Evolutionary conservation across 306 rosid species (phyloP), one percentile per base, ranked within the genome.

Genomic region (Corylus heterophylla): DNA sequence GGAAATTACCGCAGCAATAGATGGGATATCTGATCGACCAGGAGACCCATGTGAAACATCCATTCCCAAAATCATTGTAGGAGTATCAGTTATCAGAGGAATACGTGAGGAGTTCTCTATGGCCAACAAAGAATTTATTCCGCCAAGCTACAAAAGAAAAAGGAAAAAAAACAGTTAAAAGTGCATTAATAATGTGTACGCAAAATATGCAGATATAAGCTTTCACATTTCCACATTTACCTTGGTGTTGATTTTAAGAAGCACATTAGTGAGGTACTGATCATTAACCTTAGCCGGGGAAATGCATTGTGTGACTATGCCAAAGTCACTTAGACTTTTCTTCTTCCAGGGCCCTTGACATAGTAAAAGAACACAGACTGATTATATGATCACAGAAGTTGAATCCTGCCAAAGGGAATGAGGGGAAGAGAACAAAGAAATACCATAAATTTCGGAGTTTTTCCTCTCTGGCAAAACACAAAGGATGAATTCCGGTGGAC

Each of bases 31-130:
- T 81, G 95, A 85, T 63, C 69, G 88, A 56, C 94, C 90, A 68
- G 87, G 91, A 74, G 95, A 86, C 44, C 91, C 89, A 61, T 92
- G 98, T 44, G 98, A 95, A 31, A 92, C 98, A 80, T 95, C 98
- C 93, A 95, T 91, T 54, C 98, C 98, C 88, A 95, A 80, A 84
- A 94, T 94, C 89, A 94, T 73, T 2, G 98, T 94, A 56, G 98
- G 95, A 71, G 85, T 85, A 82, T 91, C 97, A 76, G 86, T 88
- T 47, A 94, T 81, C 45, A 91, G 54, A 47, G 98, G 98, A 81
- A 95, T 81, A 81, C 84, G 12, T 74, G 92, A 84, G 68, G 89
- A 89, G 67, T 89, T 85, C 86, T 95, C 98, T n/a, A 91, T 61
- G 67, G 89, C 90, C 88, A 95, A 85, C 89, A 95, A 76, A 74